Evolutionary conservation across 768 basidiomycete genomes (phyloP), one percentile per base, ranked within the genome.

Genomic region (Dioszegia crocea): DNA sequence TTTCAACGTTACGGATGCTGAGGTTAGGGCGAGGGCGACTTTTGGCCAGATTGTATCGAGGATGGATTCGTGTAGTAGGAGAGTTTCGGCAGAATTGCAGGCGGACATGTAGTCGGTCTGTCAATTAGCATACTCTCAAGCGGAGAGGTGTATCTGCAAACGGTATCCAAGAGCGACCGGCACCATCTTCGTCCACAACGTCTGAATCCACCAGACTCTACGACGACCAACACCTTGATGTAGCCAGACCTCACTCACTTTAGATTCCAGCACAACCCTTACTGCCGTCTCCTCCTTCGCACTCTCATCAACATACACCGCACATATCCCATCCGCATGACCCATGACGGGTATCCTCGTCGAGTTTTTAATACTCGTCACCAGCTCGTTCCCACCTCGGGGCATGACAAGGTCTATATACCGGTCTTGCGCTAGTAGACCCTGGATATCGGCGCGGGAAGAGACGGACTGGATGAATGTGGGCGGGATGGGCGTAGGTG

Each of bases 321-420:
- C 84, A 76, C 96, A 99, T 9, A 98, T 79, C 1, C 96, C 96
- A 76, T 99, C 96, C 6, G 96, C 93, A 71, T 99, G 96, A 1
- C 96, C 96, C 92, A 99, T 97, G 43, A 99, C 96, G 1, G 96
- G 88, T 60, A 99, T 98, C 59, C 88, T 82, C 0, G 94, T 96
- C 63, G 81, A 84, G 57, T 88, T 87, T 75, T 98, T 91, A 59
- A 99, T 96, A 75, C 80, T 88, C 66, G 80, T 82, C 26, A 98
- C 96, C 12, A 99, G 84, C 62, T 82, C 83, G 66, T 94, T 94
- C 71, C 93, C 92, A 5, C 96, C 96, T 54, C 96, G 82, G 0
- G 96, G 96, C 74, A 98, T 97, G 53, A 98, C 93, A 21, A 99
- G 82, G 77, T 98, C 93, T 70, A 99, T 97, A 77, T 91, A 93